Evolutionary conservation across 768 basidiomycete genomes (phyloP).

Genomic region (Termitomyces sp.): DNA sequence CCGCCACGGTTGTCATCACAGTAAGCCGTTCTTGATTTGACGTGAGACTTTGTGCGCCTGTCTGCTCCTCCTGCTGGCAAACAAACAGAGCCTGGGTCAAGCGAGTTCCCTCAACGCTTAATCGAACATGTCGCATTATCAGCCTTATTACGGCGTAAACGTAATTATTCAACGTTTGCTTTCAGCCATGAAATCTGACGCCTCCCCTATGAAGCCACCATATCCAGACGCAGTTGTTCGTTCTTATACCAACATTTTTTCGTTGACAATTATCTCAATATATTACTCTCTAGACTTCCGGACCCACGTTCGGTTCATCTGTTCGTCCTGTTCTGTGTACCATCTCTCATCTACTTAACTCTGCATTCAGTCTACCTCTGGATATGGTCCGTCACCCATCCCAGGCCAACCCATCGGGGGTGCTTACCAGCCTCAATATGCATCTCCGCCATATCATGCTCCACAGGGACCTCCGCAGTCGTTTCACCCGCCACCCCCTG

Average conservation of each 20-base stretch:
- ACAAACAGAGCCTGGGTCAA: not conserved
- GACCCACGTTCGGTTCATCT: constrained; percentile 3
- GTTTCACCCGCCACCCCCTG: constrained; percentile 8
- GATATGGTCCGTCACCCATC: constrained; percentile 8
- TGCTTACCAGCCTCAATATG: constrained; percentile 6
- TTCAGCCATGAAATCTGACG: not conserved
- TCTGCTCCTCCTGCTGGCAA: too few relatives aligned
- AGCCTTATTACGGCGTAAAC: not conserved
- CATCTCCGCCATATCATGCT: constrained; percentile 4
- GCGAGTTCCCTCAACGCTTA: not conserved
- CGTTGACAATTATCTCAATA: not conserved
- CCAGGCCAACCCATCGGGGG: constrained; percentile 9
- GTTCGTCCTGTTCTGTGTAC: not conserved
- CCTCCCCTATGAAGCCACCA: not conserved
- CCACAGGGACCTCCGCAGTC: constrained; percentile 16
- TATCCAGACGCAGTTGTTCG: constrained; percentile 5
- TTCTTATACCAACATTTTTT: not conserved
- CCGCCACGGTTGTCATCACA: not conserved
- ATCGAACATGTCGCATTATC: constrained; percentile 1
- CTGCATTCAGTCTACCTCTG: not conserved
- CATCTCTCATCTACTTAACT: not conserved
- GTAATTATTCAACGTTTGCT: not conserved
- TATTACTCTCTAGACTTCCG: not conserved
- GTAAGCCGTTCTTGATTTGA: not conserved
- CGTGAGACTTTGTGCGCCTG: not conserved